These are phyloP conservation scores for Coemansia sp. DNA, from an alignment of 192 early-diverging fungal species.

Conservation along the genomic window DNA sequence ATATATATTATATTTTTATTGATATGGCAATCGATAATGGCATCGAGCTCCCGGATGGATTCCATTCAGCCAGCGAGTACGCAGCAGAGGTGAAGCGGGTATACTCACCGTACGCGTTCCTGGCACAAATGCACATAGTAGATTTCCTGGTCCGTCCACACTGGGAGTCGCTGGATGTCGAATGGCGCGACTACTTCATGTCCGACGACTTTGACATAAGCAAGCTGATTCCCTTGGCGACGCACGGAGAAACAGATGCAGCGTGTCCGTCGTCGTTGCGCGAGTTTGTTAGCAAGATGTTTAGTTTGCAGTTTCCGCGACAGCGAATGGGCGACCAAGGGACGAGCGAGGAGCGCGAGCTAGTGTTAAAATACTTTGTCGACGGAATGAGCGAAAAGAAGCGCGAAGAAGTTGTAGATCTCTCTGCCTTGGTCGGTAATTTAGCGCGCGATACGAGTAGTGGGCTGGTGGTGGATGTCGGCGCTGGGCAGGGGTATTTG, in stretches of 20 bases:
- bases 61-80: slow-evolving; percentile 27
- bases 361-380: slow-evolving; percentile 26
- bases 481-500: slow-evolving; percentile 52
- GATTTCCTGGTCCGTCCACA: slow-evolving; percentile 42
- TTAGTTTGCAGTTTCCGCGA: slow-evolving; percentile 32
- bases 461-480: slow-evolving; percentile 41
- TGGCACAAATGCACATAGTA: slow-evolving; percentile 44
- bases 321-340: background rate
- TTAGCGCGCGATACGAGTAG: slow-evolving; percentile 16
- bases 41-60: slow-evolving; percentile 29
- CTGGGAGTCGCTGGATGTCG: slow-evolving; percentile 28
- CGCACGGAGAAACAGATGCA: slow-evolving; percentile 6
- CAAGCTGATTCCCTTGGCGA: slow-evolving; percentile 38
- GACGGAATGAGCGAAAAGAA: slow-evolving; percentile 53
- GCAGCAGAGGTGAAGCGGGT: slow-evolving; percentile 14
- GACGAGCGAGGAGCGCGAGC: background rate
- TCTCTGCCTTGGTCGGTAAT: slow-evolving; percentile 27
- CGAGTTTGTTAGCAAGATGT: slow-evolving; percentile 27
- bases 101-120: slow-evolving; percentile 18
- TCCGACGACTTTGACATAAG: slow-evolving; percentile 7
- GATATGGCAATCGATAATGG: slow-evolving; percentile 3
- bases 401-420: slow-evolving; percentile 40
- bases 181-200: slow-evolving; percentile 43
- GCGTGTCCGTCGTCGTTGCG: slow-evolving; percentile 27
- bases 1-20: background rate